These are phyloP conservation scores for Pilatotrama ljubarskyi DNA, from an alignment of 768 basidiomycete species.

Conservation along the genomic window DNA sequence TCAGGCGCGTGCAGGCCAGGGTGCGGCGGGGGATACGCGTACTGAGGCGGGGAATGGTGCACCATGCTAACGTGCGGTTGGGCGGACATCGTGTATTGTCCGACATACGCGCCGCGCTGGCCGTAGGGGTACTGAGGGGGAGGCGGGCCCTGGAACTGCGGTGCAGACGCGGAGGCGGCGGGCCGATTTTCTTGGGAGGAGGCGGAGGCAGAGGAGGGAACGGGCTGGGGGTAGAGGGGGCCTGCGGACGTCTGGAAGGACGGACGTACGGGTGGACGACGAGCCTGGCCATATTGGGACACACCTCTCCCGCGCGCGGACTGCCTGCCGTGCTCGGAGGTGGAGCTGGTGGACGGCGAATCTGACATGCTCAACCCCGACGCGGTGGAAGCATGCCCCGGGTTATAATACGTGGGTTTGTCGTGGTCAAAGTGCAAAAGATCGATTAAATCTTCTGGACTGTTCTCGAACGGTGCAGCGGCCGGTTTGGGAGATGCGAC, in stretches of 20 bases:
- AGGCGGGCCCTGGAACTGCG: constrained; percentile 29
- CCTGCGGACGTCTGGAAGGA: constrained; percentile 23
- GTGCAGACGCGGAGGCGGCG: constrained; percentile 20
- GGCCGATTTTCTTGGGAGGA: constrained; percentile 30
- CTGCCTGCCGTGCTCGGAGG: constrained; percentile 23
- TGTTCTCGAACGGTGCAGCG: constrained; percentile 25
- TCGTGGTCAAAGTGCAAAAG: constrained; percentile 5
- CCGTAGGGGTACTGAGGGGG: constrained; percentile 23
- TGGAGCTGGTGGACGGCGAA: constrained; percentile 20
- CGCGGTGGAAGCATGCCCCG: constrained; percentile 22
- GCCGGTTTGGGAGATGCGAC: constrained; percentile 13
- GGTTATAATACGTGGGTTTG: constrained; percentile 13
- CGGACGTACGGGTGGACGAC: constrained; percentile 22
- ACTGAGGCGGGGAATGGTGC: constrained; percentile 25
- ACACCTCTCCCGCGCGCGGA: constrained; percentile 23
- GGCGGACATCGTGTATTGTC: constrained; percentile 50
- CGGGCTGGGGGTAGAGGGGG: constrained; percentile 11
- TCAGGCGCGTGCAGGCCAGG: constrained; percentile 39
- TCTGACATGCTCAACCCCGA: constrained; percentile 27
- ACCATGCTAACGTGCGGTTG: constrained; percentile 32
- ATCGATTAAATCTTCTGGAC: constrained; percentile 26
- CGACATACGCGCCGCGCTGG: constrained; percentile 39
- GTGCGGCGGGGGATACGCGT: constrained; percentile 39
- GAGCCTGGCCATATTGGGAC: constrained; percentile 21
- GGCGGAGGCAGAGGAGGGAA: constrained; percentile 8